Evolutionary conservation across 441 rosid species (phyloP).

Genomic region (Biscutella laevigata): DNA sequence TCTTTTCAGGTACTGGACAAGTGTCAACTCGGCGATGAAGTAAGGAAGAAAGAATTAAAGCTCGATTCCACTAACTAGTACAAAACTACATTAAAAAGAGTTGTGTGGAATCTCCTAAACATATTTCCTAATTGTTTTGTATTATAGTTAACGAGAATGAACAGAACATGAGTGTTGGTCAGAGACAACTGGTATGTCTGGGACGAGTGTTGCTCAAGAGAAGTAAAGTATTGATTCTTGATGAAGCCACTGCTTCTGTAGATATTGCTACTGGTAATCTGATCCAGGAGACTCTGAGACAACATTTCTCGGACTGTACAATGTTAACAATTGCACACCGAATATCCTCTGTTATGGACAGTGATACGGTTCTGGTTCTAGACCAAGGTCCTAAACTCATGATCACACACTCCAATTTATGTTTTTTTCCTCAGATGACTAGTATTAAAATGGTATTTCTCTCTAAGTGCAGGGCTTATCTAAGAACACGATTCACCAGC

Average conservation of each 20-base stretch:
- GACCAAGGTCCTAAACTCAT: conserved; percentile 47
- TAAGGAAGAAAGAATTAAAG: conserved; percentile 63
- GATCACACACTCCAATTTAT: conserved; percentile 18
- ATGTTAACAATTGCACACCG: conserved; percentile 78
- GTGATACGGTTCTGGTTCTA: conserved; percentile 64
- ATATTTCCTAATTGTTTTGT: conserved; percentile 34
- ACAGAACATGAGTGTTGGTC: conserved; percentile 94
- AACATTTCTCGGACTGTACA: conserved; percentile 57
- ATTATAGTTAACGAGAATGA: conserved; percentile 69
- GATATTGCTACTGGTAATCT: conserved; percentile 78
- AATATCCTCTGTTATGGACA: conserved; percentile 70
- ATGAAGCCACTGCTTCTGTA: conserved; percentile 92
- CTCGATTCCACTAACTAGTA: conserved; percentile 53
- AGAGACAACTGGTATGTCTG: conserved; percentile 79
- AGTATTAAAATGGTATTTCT: neutral
- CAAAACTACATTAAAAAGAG: neutral
- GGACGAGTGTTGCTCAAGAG: conserved; percentile 73
- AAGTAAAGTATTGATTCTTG: conserved; percentile 75
- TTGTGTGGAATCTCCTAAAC: neutral
- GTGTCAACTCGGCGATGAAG: conserved; percentile 80
- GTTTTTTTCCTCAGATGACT: neutral
- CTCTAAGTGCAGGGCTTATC: conserved; percentile 44
- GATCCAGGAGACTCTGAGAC: conserved; percentile 62
- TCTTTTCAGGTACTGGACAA: conserved; percentile 62
- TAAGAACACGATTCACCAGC: conserved; percentile 58